These are phyloP conservation scores for Lepiota venenata DNA, from an alignment of 768 basidiomycete genomes.

Conservation along the genomic window DNA sequence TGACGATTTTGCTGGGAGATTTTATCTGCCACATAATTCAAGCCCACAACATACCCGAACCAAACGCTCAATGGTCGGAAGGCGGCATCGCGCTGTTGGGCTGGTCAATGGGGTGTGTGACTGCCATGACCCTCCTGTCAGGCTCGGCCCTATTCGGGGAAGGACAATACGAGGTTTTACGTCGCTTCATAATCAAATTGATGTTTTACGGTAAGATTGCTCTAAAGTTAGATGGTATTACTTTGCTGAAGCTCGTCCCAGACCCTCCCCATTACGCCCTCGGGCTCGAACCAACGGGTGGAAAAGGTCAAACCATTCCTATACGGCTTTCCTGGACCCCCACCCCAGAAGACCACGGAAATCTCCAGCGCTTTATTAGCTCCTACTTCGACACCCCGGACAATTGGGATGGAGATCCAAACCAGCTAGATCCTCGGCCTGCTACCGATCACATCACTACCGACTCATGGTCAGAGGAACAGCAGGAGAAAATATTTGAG, in stretches of 20 bases:
- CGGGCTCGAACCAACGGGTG: constrained; percentile 18
- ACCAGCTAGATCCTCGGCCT: constrained; percentile 19
- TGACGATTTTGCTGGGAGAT: constrained; percentile 21
- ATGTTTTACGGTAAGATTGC: constrained; percentile 28
- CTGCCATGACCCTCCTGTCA: constrained; percentile 25
- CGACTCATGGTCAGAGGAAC: constrained; percentile 19
- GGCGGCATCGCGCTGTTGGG: constrained; percentile 35
- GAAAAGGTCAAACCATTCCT: constrained; percentile 17
- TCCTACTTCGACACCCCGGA: constrained; percentile 25
- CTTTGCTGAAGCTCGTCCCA: constrained; percentile 6
- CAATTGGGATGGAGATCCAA: constrained; percentile 16
- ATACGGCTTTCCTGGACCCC: no score
- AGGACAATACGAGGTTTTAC: constrained; percentile 21
- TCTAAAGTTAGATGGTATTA: background rate
- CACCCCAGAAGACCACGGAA: constrained; percentile 18
- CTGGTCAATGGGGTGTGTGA: constrained; percentile 34
- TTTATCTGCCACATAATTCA: constrained; percentile 28
- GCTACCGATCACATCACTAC: constrained; percentile 16
- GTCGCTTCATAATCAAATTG: constrained; percentile 26
- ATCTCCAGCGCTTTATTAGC: constrained; percentile 25
- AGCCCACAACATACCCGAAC: constrained; percentile 22
- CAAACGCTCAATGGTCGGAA: constrained; percentile 20
- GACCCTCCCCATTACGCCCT: constrained; percentile 29
- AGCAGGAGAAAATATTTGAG: constrained; percentile 17
- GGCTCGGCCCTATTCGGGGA: constrained; percentile 20